Evolutionary conservation across 352 stramenopile species (phyloP), one percentile per base, ranked within the genome.

Genomic region (Globisporangium paroecandrum): DNA sequence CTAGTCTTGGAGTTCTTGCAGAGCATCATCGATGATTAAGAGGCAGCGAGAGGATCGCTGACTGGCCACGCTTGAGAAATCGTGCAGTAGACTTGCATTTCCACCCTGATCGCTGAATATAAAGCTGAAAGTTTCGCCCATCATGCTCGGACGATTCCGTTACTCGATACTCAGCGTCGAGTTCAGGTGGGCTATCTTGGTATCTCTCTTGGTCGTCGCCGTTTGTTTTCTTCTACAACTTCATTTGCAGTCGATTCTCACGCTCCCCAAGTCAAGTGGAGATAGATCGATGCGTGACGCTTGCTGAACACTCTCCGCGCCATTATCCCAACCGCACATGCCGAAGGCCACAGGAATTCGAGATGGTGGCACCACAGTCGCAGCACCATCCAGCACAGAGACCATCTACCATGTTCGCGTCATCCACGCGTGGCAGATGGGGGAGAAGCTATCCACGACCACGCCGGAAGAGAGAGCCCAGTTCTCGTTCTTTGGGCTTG

Each of bases 401-500:
- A 70, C 71, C 27, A 46, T 69, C 22, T 84, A 82, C 34, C 76
- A 84, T 10, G 72, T 84, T 5, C 68, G 78, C 25, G 59, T 82
- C 34, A 73, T 78, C 32, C 73, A 77, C 27, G 32, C 38, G 13
- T 84, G 78, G 78, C 0, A 55, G 4, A 9, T 10, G 5, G 36
- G 57, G n/a, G 15, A 32, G 9, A 12, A 20, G 12, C 10, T 53
- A 6, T 24, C 41, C 20, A 20, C 34, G 15, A 22, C n/a, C 3
- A 9, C 22, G 2, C 2, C 1, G 29, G n/a, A 65, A 34, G 29
- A 53, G 20, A n/a, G 32, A 25, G 10, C 61, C 15, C 46, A 43
- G 5, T 65, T 34, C 29, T 80, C 78, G 5, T 86, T 84, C 58
- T 84, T 79, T 51, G 78, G 78, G 3, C 58, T 86, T 24, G 62